Base-by-base conservation (phyloP, 2,329 filamentous ascomycete genomes). In the Mariannaea sp. region DNA sequence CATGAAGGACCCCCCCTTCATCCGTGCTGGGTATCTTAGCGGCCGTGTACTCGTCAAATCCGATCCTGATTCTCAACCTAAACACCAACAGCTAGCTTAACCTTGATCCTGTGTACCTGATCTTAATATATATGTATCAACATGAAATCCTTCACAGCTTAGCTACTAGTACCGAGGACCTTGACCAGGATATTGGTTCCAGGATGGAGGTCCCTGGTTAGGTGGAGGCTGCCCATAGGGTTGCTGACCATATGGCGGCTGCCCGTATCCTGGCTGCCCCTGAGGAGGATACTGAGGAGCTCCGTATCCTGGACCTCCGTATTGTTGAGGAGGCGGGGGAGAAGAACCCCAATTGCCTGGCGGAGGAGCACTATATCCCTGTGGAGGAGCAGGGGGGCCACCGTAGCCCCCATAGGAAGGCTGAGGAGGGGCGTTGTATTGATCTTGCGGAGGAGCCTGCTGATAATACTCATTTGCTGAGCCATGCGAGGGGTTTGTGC, bases 171-270 rank as follows among this genome's bases (percentile, higher is more conserved):
- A 71, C n/a, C 70, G 64, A 36, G 68, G 72, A 41, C 64, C 63
- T 52, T 73, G 71, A 12, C 73, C 73, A n/a, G 71, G 71, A 44
- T 74, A 75, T 44, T 72, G 66, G 39, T 63, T 66, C 71, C 72
- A 75, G 8, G 65, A 62, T 6, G 68, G 60, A 13, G 64, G 65
- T 24, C 69, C 61, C 32, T 63, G 61, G 14, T 52, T 29, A 12
- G 30, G 58, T 17, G 54, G 54, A 45, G 57, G 65, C 3, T 49
- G 52, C 1, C 43, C 42, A 20, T 56, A 29, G 14, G 59, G 60
- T 10, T 65, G 59, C 7, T 53, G 49, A 7, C 60, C 61, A 39
- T 68, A 65, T 16, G 59, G 62, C 2, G 58, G 51, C 40, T 44
- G 57, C 6, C 61, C 59, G 46, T 70, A 70, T 7, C n/a, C 32